These are phyloP conservation scores for Chiua virens DNA, from an alignment of 768 basidiomycete species.

Conservation along the genomic window DNA sequence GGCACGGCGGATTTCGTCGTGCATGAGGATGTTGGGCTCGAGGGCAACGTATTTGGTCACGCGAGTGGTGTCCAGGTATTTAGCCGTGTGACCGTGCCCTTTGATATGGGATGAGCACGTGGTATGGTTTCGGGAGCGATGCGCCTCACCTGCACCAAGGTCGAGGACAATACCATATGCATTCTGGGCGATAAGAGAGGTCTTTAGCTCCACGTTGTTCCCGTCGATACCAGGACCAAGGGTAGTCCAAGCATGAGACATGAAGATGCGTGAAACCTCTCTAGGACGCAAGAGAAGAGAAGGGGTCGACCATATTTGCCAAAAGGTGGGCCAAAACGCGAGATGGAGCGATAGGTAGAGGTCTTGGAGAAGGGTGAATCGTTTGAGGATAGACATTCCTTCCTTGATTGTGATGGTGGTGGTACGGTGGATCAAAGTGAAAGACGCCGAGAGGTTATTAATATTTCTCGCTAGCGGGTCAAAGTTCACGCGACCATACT, in stretches of 20 bases:
- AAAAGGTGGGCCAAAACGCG: slow-evolving; percentile 48
- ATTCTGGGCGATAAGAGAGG: slow-evolving; percentile 48
- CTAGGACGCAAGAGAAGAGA: slow-evolving; percentile 44
- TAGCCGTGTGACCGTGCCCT: slow-evolving; percentile 63
- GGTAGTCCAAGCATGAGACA: slow-evolving; percentile 54
- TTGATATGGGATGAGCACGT: slow-evolving; percentile 22
- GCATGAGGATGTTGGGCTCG: slow-evolving; percentile 71
- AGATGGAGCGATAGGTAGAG: slow-evolving; percentile 37
- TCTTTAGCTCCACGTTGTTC: slow-evolving; percentile 41
- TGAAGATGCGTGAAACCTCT: slow-evolving; percentile 53
- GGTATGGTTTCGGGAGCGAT: not conserved
- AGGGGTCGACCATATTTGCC: slow-evolving; percentile 40
- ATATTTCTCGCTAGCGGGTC: no score
- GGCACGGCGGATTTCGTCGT: slow-evolving; percentile 47
- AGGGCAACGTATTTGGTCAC: slow-evolving; percentile 70
- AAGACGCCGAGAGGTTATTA: not conserved
- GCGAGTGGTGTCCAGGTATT: slow-evolving; percentile 53
- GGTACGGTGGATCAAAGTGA: not conserved
- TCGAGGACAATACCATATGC: slow-evolving; percentile 66
- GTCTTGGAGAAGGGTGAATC: slow-evolving; percentile 42
- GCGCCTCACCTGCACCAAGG: slow-evolving; percentile 57
- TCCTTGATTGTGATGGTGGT: not conserved
- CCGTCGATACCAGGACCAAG: slow-evolving; percentile 52
- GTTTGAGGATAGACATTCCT: slow-evolving; percentile 18
- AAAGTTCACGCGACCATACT: not conserved